phyloP scores from a whole-genome alignment of 2,329 filamentous ascomycete genomes.

The Pseudogymnoascus sp. region DNA sequence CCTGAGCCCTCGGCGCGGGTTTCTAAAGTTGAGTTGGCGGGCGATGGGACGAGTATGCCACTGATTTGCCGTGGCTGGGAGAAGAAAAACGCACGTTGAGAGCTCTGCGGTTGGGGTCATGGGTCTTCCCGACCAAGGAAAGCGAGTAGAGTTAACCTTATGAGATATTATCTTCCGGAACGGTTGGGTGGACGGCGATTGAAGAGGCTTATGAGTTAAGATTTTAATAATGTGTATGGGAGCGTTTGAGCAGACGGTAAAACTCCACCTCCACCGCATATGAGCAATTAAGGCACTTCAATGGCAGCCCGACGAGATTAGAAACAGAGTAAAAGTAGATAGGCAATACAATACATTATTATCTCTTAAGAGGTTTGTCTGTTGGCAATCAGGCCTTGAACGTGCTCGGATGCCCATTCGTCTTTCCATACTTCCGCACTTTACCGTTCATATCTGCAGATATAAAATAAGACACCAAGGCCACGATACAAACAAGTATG shows the following conservation, averaged over 20 bases:
- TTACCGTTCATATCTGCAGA: constrained; percentile 49
- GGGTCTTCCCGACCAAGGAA: background rate
- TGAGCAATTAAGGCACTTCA: background rate
- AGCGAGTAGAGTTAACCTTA: background rate
- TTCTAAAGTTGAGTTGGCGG: background rate
- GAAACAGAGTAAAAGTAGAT: background rate
- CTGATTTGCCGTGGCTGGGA: background rate
- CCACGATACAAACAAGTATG: constrained; percentile 44
- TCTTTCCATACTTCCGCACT: constrained; percentile 48
- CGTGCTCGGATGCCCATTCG: constrained; percentile 50
- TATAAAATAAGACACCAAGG: constrained; percentile 47
- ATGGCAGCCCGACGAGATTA: background rate
- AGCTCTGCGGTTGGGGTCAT: background rate
- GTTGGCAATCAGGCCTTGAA: background rate
- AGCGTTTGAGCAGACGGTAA: background rate
- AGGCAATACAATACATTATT: constrained; percentile 5
- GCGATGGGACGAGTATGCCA: background rate
- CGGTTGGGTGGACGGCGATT: background rate
- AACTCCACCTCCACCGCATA: background rate
- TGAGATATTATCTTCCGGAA: background rate
- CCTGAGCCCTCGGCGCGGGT: background rate
- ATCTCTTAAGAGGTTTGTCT: background rate
- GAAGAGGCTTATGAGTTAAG: background rate
- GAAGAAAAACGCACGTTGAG: background rate
- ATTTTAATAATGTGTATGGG: background rate